Conservation (phyloP, 2,329 filamentous ascomycete species). For the Hypoxylon sp. region DNA sequence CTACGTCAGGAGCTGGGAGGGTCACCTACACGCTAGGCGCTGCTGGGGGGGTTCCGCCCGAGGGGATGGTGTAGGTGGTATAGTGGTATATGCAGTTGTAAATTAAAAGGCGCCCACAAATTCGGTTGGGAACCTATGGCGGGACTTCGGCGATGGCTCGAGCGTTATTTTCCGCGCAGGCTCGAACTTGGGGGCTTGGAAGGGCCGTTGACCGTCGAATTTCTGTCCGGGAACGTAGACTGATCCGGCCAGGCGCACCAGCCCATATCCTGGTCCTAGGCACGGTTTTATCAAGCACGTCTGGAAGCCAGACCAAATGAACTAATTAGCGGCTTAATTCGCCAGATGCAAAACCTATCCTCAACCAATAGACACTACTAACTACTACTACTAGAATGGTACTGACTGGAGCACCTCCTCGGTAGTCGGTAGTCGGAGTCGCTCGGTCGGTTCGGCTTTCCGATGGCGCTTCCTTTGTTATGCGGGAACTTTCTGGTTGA, state of each 20-base stretch:
- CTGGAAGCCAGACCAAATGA: slow-evolving; percentile 6
- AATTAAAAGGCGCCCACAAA: slow-evolving; percentile 28
- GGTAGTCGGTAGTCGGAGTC: slow-evolving; percentile 41
- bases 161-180: slow-evolving; percentile 33
- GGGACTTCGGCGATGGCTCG: slow-evolving; percentile 34
- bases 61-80: slow-evolving; percentile 6
- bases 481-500: slow-evolving; percentile 4
- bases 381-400: slow-evolving; percentile 3
- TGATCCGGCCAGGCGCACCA: slow-evolving; percentile 35
- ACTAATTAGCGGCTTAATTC: slow-evolving; percentile 25
- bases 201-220: slow-evolving; percentile 12
- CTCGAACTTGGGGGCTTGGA: slow-evolving; percentile 25
- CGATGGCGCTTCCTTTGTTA: slow-evolving; percentile 33
- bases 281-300: slow-evolving; percentile 1
- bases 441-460: slow-evolving; percentile 41
- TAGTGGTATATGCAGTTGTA: slow-evolving; percentile 2
- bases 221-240: slow-evolving; percentile 32
- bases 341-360: slow-evolving; percentile 17
- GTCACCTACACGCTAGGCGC: neutral
- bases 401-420: slow-evolving; percentile 23
- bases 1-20: slow-evolving; percentile 8
- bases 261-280: slow-evolving; percentile 37
- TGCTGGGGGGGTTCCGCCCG: slow-evolving; percentile 3
- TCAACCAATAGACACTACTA: slow-evolving; percentile 24
- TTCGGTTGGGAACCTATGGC: slow-evolving; percentile 33